Evolutionary conservation across 2,329 filamentous ascomycete species (phyloP).

Genomic region (Sporothrix inflata): DNA sequence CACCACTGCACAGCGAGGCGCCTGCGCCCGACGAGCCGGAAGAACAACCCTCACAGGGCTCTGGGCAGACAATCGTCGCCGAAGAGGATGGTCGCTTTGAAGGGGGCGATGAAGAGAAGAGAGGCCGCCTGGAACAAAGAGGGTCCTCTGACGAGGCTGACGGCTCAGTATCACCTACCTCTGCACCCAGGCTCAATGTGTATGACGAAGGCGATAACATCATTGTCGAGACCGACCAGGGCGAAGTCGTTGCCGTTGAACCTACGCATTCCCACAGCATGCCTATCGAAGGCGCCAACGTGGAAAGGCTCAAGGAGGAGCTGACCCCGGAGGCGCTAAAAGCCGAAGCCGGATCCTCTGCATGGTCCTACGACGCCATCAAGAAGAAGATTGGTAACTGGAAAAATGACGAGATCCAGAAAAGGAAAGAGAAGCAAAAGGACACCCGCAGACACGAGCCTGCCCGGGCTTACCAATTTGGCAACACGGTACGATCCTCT

Average conservation of each 20-base stretch:
- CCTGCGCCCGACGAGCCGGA: constrained; percentile 37
- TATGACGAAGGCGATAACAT: constrained; percentile 81
- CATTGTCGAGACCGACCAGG: constrained; percentile 82
- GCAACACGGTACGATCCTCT: constrained; percentile 65
- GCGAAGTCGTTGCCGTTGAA: constrained; percentile 77
- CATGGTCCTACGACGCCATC: constrained; percentile 51
- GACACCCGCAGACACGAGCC: constrained; percentile 64
- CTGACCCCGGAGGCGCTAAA: constrained; percentile 36
- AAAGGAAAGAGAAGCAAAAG: constrained; percentile 64
- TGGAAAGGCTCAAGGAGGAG: constrained; percentile 34
- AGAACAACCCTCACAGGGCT: constrained; percentile 25
- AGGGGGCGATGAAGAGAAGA: constrained; percentile 15
- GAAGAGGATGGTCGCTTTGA: constrained; percentile 1
- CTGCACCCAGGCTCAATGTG: constrained; percentile 58
- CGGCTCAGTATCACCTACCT: constrained; percentile 29
- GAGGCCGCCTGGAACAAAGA: not conserved
- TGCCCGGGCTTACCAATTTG: constrained; percentile 83
- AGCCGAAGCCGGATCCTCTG: constrained; percentile 42
- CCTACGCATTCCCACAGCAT: constrained; percentile 42
- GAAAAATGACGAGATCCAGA: constrained; percentile 63
- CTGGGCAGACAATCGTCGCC: constrained; percentile 20
- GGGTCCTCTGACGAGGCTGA: constrained; percentile 30
- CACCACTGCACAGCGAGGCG: constrained; percentile 27
- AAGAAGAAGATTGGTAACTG: constrained; percentile 57
- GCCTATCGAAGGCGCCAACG: not conserved